Base-by-base conservation (phyloP, 2,329 filamentous ascomycete species). In the Mollisia scopiformis region DNA sequence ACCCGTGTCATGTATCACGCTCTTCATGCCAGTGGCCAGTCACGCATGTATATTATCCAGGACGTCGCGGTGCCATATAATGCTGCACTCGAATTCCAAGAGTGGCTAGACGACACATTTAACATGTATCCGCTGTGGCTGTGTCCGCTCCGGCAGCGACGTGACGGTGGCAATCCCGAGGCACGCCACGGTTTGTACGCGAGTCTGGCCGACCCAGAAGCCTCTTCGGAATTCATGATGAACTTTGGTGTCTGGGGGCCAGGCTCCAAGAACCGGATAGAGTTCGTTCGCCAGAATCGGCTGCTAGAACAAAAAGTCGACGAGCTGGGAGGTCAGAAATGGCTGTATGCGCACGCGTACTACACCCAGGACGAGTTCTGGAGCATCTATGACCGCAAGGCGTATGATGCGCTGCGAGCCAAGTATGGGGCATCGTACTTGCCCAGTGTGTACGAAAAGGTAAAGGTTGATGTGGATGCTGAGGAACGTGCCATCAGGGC, bases 301-400 rank as follows among this genome's bases (percentile, higher is more conserved):
- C 80, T 80, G 27, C 80, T 96, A 21, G 92, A 95, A 77, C 76
- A 79, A 30, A 88, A 88, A 71, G 84, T 93, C 6, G 78, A 79
- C 43, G 80, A 85, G 65, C 81, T 95, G 1, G 87, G 87, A 54
- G 92, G 92, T 3, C 84, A 88, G 77, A 95, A 96, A 78, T 94
- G 91, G 88, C 79, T 95, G 11, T 95, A 96, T 75, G 91, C 92
- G 2, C 89, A 93, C 69, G 88, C 90, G 0, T 96, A 92, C 77
- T 94, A 95, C 74, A 83, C 84, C 11, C 83, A 90, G 21, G 77
- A 83, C 0, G 85, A 90, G 69, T 92, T 91, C 75, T 89, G 87
- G 84, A 68, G 75, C 21, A 78, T 86, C 39, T 90, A 91, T 73
- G 77, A 83, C 46, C 75, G 77, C 39, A 67, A 71, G 19, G 83